A percentile compares a stretch with the other conserved stretches of the same genome.
These are phyloP conservation scores for Cylindricascospora bacillispora DNA, from an alignment of 1,139 yeast species.

Conservation along the genomic window DNA sequence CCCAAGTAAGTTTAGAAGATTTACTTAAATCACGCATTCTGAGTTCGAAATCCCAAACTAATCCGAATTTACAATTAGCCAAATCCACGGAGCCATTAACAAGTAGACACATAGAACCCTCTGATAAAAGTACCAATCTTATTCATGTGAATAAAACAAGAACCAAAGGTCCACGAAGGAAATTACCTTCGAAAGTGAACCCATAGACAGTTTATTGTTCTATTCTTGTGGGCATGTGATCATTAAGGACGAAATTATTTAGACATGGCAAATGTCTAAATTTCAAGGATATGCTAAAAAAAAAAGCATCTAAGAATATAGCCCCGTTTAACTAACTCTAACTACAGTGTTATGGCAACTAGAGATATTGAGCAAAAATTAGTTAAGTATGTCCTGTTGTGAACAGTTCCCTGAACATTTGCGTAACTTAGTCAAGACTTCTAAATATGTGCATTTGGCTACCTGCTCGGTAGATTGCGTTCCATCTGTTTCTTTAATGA, in stretches of 20 bases:
- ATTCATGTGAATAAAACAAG: constrained; percentile 50
- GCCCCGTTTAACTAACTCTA: too few relatives aligned
- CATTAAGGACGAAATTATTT: too few relatives aligned
- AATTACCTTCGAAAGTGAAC: constrained; percentile 36
- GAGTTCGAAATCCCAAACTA: background rate
- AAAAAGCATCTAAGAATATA: too few relatives aligned
- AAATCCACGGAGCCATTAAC: too few relatives aligned
- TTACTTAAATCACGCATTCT: background rate
- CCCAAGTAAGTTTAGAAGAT: background rate
- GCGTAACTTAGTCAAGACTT: constrained; percentile 38
- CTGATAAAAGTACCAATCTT: constrained; percentile 17
- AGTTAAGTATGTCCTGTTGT: too few relatives aligned
- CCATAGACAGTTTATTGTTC: too few relatives aligned
- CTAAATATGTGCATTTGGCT: constrained; percentile 68
- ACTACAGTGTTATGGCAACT: too few relatives aligned
- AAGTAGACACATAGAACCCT: background rate
- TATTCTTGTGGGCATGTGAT: too few relatives aligned
- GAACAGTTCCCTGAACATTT: constrained; percentile 46
- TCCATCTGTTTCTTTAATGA: constrained; percentile 86
- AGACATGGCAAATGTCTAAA: too few relatives aligned
- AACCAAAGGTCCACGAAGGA: constrained; percentile 64
- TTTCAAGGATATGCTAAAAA: too few relatives aligned
- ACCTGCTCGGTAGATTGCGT: constrained; percentile 48
- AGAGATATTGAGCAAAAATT: too few relatives aligned
- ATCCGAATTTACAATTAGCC: background rate